Percentiles rank a stretch among this genome's conserved stretches.
Conservation (phyloP, 176 grass and related monocot species). For the Puccinellia tenuiflora region DNA sequence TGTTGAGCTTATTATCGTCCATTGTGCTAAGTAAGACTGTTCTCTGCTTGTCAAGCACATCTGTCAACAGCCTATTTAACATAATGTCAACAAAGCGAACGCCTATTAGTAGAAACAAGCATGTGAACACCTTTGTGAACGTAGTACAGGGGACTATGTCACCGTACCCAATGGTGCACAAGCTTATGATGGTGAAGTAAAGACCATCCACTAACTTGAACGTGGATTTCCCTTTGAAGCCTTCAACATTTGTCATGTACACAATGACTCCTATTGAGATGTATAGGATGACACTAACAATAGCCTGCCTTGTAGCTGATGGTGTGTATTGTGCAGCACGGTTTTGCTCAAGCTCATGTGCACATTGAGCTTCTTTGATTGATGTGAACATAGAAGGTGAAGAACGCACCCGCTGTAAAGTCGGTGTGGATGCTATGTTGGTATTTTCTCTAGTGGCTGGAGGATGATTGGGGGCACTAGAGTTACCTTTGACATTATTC, state of each 20-base stretch:
- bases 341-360: conserved; percentile 25
- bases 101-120: conserved; percentile 68
- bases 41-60: conserved; percentile 59
- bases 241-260: conserved; percentile 51
- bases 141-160: conserved; percentile 65
- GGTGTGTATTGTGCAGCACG: conserved; percentile 32
- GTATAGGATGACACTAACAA: conserved; percentile 49
- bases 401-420: conserved; percentile 39
- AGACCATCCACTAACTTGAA: conserved; percentile 61
- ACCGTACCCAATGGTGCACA: conserved; percentile 79
- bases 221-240: conserved; percentile 61
- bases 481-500: conserved; percentile 14
- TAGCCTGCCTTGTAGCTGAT: conserved; percentile 54
- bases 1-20: conserved; percentile 73
- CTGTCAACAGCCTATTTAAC: conserved; percentile 50
- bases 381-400: conserved; percentile 62
- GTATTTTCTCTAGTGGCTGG: conserved; percentile 20
- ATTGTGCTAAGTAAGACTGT: conserved; percentile 65
- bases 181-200: conserved; percentile 71
- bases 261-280: conserved; percentile 52
- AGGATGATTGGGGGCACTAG: conserved; percentile 7
- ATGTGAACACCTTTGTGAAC: conserved; percentile 71
- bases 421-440: conserved; percentile 8
- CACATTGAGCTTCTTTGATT: conserved; percentile 30
- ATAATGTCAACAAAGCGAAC: conserved; percentile 63